Base-by-base conservation (phyloP, 116 monocot species). In the Thalassia testudinum region DNA sequence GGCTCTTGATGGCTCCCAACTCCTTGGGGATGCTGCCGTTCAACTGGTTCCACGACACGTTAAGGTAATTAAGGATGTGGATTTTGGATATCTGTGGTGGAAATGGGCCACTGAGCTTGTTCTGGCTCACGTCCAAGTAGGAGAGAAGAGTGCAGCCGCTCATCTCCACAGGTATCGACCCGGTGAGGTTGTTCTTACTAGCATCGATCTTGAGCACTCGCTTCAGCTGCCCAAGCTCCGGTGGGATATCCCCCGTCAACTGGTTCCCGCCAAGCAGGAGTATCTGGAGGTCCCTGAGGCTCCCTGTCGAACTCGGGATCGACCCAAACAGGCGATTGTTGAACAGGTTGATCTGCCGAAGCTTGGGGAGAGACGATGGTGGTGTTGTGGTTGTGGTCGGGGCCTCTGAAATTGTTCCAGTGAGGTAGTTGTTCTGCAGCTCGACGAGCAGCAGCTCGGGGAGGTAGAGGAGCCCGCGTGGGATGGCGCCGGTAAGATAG, bases 381-480 rank as follows among this genome's bases (percentile, higher is more conserved):
- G 21, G 51, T 47, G 18, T 52, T 30, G 37, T 62, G 37, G 12
- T 1, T 1, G 47, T 49, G 45, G 71, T 71, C 11, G 51, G 63
- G 45, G 73, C 69, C 7, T 74, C 74, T 0, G 68, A 51, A 44
- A 91, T 49, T 44, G 16, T 58, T 21, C 95, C 95, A 2, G 80
- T 62, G 25, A 95, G 74, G 60, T 78, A 85, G 52, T 95, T 95
- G 65, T 75, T 79, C 68, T 95, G 85, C 61, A 95, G 52, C 58
- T 95, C 88, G 26, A 95, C 17, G 25, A 85, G 62, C 14, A 43
- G 30, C 10, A 95, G 60, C 23, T 73, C 52, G 37, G 97, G 97
- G 49, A 89, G 61, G 65, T 78, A 82, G 21, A 97, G 77, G 40
- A 97, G 75, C 7, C 89, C 89, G 0, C 53, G 50, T 15, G 97